phyloP scores from a whole-genome alignment of 106 monocot species.

The Platanthera zijinensis region DNA sequence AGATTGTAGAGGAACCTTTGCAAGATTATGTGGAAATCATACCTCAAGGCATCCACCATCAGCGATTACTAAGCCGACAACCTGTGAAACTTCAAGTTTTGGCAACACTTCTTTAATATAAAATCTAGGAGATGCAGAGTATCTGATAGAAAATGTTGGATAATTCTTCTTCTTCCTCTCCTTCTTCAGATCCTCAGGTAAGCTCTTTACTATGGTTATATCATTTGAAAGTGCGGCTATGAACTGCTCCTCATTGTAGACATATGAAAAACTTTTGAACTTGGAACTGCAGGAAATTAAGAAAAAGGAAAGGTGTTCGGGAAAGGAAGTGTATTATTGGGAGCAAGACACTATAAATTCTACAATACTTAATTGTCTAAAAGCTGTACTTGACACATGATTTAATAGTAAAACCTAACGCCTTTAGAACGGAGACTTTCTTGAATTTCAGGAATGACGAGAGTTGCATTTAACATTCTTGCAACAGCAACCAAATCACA shows the following conservation, averaged over 20 bases:
- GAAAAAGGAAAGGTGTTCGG: not conserved
- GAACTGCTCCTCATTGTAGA: constrained; percentile 82
- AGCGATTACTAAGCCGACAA: constrained; percentile 55
- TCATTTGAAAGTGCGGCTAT: constrained; percentile 72
- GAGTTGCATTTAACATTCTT: constrained; percentile 85
- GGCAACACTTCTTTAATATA: constrained; percentile 68
- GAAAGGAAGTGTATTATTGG: not conserved
- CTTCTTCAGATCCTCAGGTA: constrained; percentile 61
- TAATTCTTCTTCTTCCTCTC: constrained; percentile 71
- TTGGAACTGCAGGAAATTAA: constrained; percentile 40
- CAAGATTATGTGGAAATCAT: constrained; percentile 8
- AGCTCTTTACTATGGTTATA: constrained; percentile 56
- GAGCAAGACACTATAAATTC: not conserved
- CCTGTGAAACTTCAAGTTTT: constrained; percentile 62
- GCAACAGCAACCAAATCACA: constrained; percentile 78
- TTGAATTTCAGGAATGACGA: constrained; percentile 91
- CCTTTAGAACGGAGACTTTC: constrained; percentile 65
- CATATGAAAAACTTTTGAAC: constrained; percentile 88
- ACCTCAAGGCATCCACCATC: constrained; percentile 92
- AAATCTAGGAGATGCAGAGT: constrained; percentile 40
- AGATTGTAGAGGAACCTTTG: not conserved
- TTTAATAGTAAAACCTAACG: constrained; percentile 41
- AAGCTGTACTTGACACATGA: not conserved
- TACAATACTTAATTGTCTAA: not conserved
- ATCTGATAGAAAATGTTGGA: constrained; percentile 49